phyloP scores from a whole-genome alignment of 345 rosid species.

The Brassica rapa region DNA sequence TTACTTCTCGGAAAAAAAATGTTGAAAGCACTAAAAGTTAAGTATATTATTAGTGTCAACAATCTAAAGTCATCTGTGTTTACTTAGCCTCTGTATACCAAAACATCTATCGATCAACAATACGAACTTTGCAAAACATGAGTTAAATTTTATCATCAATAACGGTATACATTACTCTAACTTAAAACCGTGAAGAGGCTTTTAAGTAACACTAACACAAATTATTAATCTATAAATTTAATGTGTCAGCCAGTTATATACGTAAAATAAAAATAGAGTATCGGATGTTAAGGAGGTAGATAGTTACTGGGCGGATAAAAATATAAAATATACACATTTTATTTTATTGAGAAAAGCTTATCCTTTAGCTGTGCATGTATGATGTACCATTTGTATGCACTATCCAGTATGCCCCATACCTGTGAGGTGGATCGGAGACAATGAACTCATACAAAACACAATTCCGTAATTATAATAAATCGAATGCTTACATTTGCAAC shows the following conservation, averaged over 20 bases:
- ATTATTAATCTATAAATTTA: background rate
- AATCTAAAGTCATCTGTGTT: background rate
- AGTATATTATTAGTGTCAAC: background rate
- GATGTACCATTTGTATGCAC: background rate
- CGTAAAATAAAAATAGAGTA: background rate
- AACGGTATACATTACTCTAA: background rate
- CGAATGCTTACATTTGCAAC: background rate
- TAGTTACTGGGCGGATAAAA: background rate
- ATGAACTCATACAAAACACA: background rate
- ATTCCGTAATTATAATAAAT: background rate
- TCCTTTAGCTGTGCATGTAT: background rate
- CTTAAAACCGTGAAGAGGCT: background rate
- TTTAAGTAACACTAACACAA: background rate
- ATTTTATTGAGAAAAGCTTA: background rate
- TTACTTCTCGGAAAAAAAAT: background rate
- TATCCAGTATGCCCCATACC: background rate
- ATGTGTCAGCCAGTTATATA: background rate
- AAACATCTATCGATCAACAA: background rate
- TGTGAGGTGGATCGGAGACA: background rate
- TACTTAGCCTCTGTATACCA: background rate
- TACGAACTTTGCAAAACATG: background rate
- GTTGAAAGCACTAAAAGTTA: background rate
- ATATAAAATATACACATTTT: background rate
- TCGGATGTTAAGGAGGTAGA: background rate
- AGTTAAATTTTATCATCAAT: background rate